Conservation (phyloP, 148 eudicot genomes). For the Chenopodium album region DNA sequence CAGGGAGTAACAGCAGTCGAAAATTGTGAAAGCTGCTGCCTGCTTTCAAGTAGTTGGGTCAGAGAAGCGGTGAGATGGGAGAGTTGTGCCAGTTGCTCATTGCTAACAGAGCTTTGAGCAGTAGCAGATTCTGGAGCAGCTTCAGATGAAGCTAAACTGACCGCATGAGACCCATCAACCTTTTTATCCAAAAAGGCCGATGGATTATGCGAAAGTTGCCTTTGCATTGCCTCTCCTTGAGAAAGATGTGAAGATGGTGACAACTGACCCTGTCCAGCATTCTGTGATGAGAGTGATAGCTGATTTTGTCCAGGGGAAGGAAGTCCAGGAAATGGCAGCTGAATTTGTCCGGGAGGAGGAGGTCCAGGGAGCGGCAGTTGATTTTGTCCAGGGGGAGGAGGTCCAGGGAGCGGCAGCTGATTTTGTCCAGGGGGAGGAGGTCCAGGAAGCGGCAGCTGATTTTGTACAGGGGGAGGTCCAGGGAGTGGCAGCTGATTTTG, state of each 20-base stretch:
- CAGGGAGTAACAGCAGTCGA: slow-evolving; percentile 32
- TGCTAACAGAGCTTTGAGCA: slow-evolving; percentile 27
- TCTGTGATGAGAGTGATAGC: too few relatives aligned
- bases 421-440: too few relatives aligned
- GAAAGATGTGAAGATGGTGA: slow-evolving; percentile 7
- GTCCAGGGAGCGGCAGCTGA: too few relatives aligned
- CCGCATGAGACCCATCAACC: slow-evolving; percentile 25
- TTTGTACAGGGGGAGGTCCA: too few relatives aligned
- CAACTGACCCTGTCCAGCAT: too few relatives aligned
- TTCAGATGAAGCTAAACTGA: slow-evolving; percentile 18
- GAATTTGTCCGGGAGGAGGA: too few relatives aligned
- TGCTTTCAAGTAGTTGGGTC: slow-evolving; percentile 45
- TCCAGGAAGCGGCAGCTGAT: too few relatives aligned
- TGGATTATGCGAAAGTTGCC: slow-evolving; percentile 22
- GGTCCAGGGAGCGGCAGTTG: too few relatives aligned
- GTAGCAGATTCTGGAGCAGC: slow-evolving; percentile 31
- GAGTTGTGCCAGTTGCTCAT: slow-evolving; percentile 40
- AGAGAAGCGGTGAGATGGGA: slow-evolving; percentile 43
- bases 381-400: too few relatives aligned
- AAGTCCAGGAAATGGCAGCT: too few relatives aligned
- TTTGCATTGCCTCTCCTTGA: background rate
- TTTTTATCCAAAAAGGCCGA: slow-evolving; percentile 28
- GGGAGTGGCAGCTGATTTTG: too few relatives aligned
- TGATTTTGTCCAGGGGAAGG: too few relatives aligned
- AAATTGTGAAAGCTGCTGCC: slow-evolving; percentile 44